Evolutionary conservation across 345 rosid genomes (phyloP).

Genomic region (Cardamine occulta): DNA sequence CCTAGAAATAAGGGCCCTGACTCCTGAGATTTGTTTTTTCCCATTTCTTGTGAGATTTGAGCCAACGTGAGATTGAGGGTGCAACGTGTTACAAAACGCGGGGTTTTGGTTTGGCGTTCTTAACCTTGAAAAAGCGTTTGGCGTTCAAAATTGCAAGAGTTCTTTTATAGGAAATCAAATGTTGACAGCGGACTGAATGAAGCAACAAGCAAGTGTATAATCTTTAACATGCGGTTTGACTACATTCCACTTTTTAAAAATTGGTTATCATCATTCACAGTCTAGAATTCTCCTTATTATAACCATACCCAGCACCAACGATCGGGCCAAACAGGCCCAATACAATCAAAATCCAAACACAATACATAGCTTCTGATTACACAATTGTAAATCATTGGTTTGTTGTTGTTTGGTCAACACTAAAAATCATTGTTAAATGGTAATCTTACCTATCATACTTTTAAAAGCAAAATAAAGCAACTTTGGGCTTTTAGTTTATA

Average conservation of each 20-base stretch:
- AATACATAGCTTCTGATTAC: background rate
- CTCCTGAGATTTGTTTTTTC: conserved; percentile 5
- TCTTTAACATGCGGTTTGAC: too few relatives aligned
- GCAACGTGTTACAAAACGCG: conserved; percentile 16
- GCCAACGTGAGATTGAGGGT: conserved; percentile 13
- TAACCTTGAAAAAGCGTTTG: conserved; percentile 16
- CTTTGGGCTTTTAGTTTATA: conserved; percentile 27
- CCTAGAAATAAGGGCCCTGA: background rate
- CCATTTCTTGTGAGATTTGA: conserved; percentile 6
- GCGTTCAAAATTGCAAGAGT: background rate
- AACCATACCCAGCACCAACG: background rate
- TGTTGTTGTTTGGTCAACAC: conserved; percentile 28
- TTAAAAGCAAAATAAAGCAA: conserved; percentile 29
- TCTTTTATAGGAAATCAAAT: too few relatives aligned
- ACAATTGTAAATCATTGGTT: conserved; percentile 16
- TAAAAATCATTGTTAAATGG: conserved; percentile 27
- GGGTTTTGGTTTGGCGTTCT: conserved; percentile 2
- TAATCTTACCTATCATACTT: conserved; percentile 19
- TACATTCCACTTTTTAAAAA: too few relatives aligned
- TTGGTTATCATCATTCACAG: too few relatives aligned
- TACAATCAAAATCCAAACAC: background rate
- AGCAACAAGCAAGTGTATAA: too few relatives aligned
- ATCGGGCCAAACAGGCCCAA: conserved; percentile 32
- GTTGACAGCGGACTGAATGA: too few relatives aligned
- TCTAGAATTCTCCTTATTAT: too few relatives aligned